phyloP scores from a whole-genome alignment of 225 moss, liverwort and hornwort species.

The Straminergon stramineum region DNA sequence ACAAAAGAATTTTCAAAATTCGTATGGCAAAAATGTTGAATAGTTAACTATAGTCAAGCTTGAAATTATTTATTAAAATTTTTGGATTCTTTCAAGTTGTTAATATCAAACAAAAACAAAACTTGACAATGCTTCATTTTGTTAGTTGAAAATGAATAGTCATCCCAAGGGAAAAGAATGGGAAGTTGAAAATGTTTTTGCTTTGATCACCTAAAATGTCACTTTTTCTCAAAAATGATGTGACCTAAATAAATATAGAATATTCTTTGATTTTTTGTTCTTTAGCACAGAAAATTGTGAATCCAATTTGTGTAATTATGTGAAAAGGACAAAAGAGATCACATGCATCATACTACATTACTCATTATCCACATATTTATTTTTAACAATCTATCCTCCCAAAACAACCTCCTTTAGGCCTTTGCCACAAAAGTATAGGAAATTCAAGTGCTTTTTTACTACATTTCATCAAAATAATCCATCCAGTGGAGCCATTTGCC shows the following conservation, averaged over 20 bases:
- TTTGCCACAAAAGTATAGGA: not conserved
- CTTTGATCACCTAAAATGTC: not conserved
- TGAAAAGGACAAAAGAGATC: accelerated
- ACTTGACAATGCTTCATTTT: not conserved
- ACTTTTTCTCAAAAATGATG: not conserved
- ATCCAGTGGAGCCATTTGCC: not conserved
- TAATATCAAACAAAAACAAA: not conserved
- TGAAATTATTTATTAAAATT: not conserved
- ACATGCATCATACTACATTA: no score
- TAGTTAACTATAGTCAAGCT: no score
- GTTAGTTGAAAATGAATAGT: not conserved
- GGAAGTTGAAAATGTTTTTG: not conserved
- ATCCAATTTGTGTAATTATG: not conserved
- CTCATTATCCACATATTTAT: not conserved
- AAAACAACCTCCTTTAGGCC: accelerated
- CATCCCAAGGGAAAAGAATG: not conserved
- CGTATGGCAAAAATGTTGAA: no score
- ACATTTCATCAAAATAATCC: not conserved
- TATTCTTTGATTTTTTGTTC: not conserved
- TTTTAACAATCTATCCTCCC: not conserved
- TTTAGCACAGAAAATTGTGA: not conserved
- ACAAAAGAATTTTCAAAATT: no score
- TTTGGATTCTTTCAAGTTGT: not conserved
- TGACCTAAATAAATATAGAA: not conserved
- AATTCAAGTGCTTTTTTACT: not conserved